phyloP scores from a whole-genome alignment of 1,284 basidiomycete genomes.

The Melampsora allii-populina region DNA sequence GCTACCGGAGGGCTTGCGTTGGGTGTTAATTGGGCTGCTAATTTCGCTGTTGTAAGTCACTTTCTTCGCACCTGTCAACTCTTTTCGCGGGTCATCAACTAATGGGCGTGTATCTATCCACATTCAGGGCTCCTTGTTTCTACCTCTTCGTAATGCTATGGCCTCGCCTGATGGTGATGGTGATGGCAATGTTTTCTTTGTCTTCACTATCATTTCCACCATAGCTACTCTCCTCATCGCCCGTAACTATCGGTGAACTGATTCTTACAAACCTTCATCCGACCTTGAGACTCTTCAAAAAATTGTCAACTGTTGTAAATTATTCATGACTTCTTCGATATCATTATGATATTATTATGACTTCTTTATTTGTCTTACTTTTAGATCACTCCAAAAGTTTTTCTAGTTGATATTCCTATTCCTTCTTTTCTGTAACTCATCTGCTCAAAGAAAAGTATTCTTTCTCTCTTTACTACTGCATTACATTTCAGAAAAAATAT shows the following conservation, averaged over 20 bases:
- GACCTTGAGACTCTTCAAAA: too few relatives aligned
- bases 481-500: too few relatives aligned
- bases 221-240: constrained; percentile 18
- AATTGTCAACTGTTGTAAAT: too few relatives aligned
- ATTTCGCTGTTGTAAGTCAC: constrained; percentile 48
- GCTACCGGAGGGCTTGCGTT: constrained; percentile 50
- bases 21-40: constrained; percentile 52
- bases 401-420: too few relatives aligned
- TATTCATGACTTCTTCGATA: too few relatives aligned
- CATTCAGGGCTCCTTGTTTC: constrained; percentile 11
- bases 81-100: constrained; percentile 4
- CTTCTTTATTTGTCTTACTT: too few relatives aligned
- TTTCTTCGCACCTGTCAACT: background rate
- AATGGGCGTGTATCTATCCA: background rate
- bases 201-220: constrained; percentile 10
- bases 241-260: background rate
- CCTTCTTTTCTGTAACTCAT: too few relatives aligned
- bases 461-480: too few relatives aligned
- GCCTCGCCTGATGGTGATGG: constrained; percentile 32
- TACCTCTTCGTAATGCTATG: constrained; percentile 23
- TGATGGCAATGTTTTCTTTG: constrained; percentile 40
- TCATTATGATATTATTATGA: too few relatives aligned
- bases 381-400: too few relatives aligned
- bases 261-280: background rate
- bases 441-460: too few relatives aligned